Conservation (phyloP, 352 stramenopile genomes). For the Pythium monospermum region DNA sequence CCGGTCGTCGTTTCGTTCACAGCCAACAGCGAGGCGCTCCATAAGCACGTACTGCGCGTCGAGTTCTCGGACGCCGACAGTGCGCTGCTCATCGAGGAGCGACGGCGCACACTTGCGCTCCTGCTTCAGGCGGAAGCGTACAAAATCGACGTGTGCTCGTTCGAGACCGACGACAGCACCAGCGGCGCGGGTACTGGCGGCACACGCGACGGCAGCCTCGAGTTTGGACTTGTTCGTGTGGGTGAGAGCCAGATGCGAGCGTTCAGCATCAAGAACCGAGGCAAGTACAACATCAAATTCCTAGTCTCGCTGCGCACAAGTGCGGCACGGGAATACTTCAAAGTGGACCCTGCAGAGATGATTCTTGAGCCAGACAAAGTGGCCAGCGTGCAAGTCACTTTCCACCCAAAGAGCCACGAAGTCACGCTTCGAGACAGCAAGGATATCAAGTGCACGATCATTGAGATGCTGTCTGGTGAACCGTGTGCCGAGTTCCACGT, state of each 20-base stretch:
- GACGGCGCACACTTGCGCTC: slow-evolving; percentile 28
- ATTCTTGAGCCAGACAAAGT: slow-evolving; percentile 67
- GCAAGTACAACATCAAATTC: slow-evolving; percentile 93
- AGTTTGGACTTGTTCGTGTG: slow-evolving; percentile 92
- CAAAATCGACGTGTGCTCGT: slow-evolving; percentile 87
- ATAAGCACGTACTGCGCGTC: slow-evolving; percentile 56
- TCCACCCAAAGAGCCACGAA: slow-evolving; percentile 67
- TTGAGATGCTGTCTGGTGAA: slow-evolving; percentile 90
- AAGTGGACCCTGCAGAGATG: slow-evolving; percentile 73
- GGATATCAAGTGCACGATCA: slow-evolving; percentile 91
- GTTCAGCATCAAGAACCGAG: slow-evolving; percentile 88
- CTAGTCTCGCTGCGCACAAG: slow-evolving; percentile 52
- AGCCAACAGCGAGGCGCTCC: slow-evolving; percentile 57
- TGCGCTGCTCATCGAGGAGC: slow-evolving; percentile 38
- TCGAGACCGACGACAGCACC: slow-evolving; percentile 39
- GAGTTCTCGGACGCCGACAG: slow-evolving; percentile 84
- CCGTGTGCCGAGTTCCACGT: slow-evolving; percentile 86
- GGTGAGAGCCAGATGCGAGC: slow-evolving; percentile 72
- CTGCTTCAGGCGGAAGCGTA: slow-evolving; percentile 83
- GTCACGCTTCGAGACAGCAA: slow-evolving; percentile 87
- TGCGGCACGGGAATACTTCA: slow-evolving; percentile 64
- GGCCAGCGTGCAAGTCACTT: slow-evolving; percentile 70
- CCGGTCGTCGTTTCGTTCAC: slow-evolving; percentile 68
- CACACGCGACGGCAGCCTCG: slow-evolving; percentile 59
- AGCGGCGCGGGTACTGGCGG: slow-evolving; percentile 14